Conservation (phyloP, 2,329 filamentous ascomycete species). For the Trichothecium roseum region DNA sequence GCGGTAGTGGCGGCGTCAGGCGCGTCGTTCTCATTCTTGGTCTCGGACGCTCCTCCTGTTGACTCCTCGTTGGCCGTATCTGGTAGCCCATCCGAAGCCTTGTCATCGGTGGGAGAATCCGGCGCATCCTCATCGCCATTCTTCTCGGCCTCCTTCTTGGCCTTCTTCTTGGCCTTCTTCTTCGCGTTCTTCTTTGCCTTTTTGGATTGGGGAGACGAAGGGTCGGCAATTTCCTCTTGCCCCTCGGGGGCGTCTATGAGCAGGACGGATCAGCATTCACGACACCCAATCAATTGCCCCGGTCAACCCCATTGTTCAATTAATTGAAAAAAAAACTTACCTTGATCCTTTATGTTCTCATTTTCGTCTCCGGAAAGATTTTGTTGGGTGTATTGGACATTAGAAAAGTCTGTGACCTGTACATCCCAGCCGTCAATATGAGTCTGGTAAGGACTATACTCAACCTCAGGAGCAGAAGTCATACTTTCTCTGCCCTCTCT, state of each 20-base stretch:
- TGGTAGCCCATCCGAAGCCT: too few species aligned
- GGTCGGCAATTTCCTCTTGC: conserved; percentile 2
- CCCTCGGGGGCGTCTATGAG: neutral
- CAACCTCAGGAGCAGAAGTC: conserved; percentile 24
- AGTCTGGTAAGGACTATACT: conserved; percentile 28
- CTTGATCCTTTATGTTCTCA: conserved; percentile 8
- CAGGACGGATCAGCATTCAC: too few species aligned
- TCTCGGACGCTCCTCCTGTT: neutral
- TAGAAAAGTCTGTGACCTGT: conserved; percentile 31
- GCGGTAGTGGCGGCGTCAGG: conserved; percentile 3
- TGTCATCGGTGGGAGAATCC: neutral
- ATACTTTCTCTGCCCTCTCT: conserved; percentile 27
- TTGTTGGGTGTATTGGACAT: conserved; percentile 27
- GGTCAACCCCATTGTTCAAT: too few species aligned
- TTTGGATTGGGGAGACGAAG: conserved; percentile 6
- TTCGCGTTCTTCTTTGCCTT: conserved; percentile 13
- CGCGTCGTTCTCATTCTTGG: conserved; percentile 4
- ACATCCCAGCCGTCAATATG: conserved; percentile 26
- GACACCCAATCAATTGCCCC: too few species aligned
- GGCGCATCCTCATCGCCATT: neutral
- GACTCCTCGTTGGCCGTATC: too few species aligned
- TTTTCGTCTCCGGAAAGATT: conserved; percentile 30
- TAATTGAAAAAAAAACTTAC: too few species aligned
- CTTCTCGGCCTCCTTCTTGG: conserved; percentile 2
- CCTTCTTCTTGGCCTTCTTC: conserved; percentile 7